Conservation (phyloP, 1,139 yeast species). For the Hyphopichia buzzinii region DNA sequence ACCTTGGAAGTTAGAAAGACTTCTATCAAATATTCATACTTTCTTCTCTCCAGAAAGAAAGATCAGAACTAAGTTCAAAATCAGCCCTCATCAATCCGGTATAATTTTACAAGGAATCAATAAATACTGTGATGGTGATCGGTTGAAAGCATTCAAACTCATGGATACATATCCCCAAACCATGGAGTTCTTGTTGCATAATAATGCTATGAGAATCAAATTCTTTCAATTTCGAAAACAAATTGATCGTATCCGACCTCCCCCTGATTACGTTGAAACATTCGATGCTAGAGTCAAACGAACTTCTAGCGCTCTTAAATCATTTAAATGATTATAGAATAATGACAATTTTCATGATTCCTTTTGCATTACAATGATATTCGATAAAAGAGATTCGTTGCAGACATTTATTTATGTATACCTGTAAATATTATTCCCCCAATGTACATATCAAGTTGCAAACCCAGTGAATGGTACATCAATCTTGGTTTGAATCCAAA, state of each 20-base stretch:
- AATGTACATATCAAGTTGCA: no score
- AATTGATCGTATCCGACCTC: constrained; percentile 20
- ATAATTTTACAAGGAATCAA: constrained; percentile 17
- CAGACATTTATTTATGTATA: background rate
- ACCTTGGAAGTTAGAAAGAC: constrained; percentile 10
- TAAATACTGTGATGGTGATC: constrained; percentile 15
- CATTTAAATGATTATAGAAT: background rate
- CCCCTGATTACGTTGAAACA: constrained; percentile 19
- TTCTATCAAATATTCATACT: constrained; percentile 18
- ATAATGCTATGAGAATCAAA: constrained; percentile 17
- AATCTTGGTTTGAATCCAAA: no score
- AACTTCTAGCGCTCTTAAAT: constrained; percentile 9
- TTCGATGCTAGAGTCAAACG: constrained; percentile 19
- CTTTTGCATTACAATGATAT: background rate
- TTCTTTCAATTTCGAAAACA: constrained; percentile 20
- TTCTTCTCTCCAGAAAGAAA: constrained; percentile 27
- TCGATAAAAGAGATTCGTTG: background rate
- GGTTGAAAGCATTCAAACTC: constrained; percentile 19
- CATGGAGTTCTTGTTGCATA: constrained; percentile 26
- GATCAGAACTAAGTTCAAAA: constrained; percentile 18
- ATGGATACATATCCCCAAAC: constrained; percentile 36
- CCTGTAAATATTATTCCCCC: background rate
- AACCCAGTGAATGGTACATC: no score
- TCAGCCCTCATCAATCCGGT: constrained; percentile 15
- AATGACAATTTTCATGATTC: background rate